These are phyloP conservation scores for Suillus clintonianus DNA, from an alignment of 768 basidiomycete species.

Conservation along the genomic window DNA sequence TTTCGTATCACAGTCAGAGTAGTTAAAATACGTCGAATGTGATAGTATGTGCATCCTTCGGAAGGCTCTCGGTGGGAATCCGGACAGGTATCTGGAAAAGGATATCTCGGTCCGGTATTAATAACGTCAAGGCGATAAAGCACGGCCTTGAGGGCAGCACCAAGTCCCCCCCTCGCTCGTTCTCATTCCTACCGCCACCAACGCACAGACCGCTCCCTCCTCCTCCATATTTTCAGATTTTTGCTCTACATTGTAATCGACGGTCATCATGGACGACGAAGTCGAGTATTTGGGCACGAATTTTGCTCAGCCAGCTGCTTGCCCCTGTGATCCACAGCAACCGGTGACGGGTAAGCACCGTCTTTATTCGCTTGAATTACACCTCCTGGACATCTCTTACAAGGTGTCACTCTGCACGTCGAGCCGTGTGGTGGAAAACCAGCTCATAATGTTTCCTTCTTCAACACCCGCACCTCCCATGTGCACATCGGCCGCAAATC, in stretches of 20 bases:
- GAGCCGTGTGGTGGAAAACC: constrained; percentile 50
- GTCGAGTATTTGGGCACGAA: constrained; percentile 59
- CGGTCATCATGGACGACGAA: constrained; percentile 52
- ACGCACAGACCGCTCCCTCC: background rate
- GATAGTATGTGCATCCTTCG: constrained; percentile 18
- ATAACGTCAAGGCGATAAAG: constrained; percentile 28
- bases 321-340: constrained; percentile 26
- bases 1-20: constrained; percentile 3
- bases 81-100: constrained; percentile 20
- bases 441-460: constrained; percentile 51
- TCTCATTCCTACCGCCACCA: constrained; percentile 18
- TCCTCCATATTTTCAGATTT: constrained; percentile 5
- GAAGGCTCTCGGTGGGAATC: background rate
- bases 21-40: constrained; percentile 23
- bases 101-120: constrained; percentile 17
- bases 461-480: constrained; percentile 48
- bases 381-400: constrained; percentile 13
- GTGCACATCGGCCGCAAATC: constrained; percentile 73
- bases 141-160: constrained; percentile 35
- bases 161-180: constrained; percentile 18
- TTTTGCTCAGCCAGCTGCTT: constrained; percentile 27
- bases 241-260: constrained; percentile 1
- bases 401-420: constrained; percentile 63
- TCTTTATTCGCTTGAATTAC: constrained; percentile 12
- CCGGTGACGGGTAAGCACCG: constrained; percentile 47